phyloP scores from a whole-genome alignment of 208 protist species.

The Novymonas esmeraldas region DNA sequence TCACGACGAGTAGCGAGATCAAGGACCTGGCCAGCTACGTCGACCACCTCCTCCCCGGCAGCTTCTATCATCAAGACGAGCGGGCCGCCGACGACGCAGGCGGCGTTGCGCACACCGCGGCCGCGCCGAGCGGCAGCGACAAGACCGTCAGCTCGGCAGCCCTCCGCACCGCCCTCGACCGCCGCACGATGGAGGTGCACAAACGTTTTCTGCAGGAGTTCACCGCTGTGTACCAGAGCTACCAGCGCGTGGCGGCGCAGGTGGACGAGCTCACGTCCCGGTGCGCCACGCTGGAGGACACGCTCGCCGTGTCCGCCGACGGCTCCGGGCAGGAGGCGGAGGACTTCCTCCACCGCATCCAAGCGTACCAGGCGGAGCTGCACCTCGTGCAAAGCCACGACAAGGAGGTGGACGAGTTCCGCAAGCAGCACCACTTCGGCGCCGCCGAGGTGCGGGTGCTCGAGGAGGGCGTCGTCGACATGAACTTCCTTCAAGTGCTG shows the following conservation, averaged over 20 bases:
- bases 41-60: slow-evolving; percentile 53
- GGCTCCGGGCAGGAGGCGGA: slow-evolving; percentile 16
- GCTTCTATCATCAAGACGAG: slow-evolving; percentile 25
- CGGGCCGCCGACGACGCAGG: not conserved
- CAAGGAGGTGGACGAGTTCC: slow-evolving; percentile 63
- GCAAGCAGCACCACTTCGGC: slow-evolving; percentile 66
- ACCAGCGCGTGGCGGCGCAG: slow-evolving; percentile 46
- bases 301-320: slow-evolving; percentile 6
- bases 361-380: slow-evolving; percentile 30
- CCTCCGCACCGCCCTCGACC: slow-evolving; percentile 62
- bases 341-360: slow-evolving; percentile 29
- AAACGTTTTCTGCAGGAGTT: slow-evolving; percentile 65
- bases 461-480: slow-evolving; percentile 59
- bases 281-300: slow-evolving; percentile 31
- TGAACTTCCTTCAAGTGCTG: slow-evolving; percentile 73
- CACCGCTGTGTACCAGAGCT: slow-evolving; percentile 53
- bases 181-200: slow-evolving; percentile 64
- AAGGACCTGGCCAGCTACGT: slow-evolving; percentile 67
- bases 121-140: not conserved
- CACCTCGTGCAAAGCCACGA: slow-evolving; percentile 59
- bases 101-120: not conserved
- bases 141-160: slow-evolving; percentile 15
- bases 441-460: slow-evolving; percentile 64
- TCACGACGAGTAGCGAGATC: slow-evolving; percentile 61
- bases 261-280: slow-evolving; percentile 54